Conservation (phyloP, 345 rosid species). For the Pistacia integerrima region DNA sequence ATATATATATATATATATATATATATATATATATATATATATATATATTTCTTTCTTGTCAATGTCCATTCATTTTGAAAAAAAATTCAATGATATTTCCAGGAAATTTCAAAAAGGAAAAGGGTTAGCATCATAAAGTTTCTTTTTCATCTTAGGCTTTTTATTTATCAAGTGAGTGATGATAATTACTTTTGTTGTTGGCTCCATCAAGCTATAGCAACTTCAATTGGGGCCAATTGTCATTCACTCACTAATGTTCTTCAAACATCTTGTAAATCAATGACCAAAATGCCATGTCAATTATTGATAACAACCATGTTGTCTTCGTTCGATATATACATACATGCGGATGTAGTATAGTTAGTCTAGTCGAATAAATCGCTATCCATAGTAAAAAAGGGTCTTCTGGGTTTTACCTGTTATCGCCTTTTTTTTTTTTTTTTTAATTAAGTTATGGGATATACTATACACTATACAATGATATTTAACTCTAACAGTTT, state of each 20-base stretch:
- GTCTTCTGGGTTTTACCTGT: too few relatives aligned
- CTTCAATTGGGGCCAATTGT: neutral
- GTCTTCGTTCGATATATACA: too few relatives aligned
- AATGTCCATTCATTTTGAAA: neutral
- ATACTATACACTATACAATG: too few relatives aligned
- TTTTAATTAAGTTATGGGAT: too few relatives aligned
- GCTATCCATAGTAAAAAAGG: too few relatives aligned
- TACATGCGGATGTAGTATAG: too few relatives aligned
- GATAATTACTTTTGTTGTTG: slow-evolving; percentile 14
- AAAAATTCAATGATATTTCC: neutral
- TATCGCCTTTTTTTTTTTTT: too few relatives aligned
- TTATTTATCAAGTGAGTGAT: slow-evolving; percentile 15
- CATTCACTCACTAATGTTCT: neutral
- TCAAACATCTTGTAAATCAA: neutral
- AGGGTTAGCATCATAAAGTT: neutral
- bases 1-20: too few relatives aligned
- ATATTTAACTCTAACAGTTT: too few relatives aligned
- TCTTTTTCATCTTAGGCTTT: slow-evolving; percentile 6
- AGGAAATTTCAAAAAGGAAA: slow-evolving; percentile 19
- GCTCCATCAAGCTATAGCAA: slow-evolving; percentile 8
- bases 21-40: too few relatives aligned
- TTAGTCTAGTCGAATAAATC: too few relatives aligned
- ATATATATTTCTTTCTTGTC: neutral
- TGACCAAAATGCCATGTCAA: neutral
- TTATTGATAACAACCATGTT: neutral